phyloP scores from a whole-genome alignment of 108 stramenopile species.

The Stephanodiscus minutulus region DNA sequence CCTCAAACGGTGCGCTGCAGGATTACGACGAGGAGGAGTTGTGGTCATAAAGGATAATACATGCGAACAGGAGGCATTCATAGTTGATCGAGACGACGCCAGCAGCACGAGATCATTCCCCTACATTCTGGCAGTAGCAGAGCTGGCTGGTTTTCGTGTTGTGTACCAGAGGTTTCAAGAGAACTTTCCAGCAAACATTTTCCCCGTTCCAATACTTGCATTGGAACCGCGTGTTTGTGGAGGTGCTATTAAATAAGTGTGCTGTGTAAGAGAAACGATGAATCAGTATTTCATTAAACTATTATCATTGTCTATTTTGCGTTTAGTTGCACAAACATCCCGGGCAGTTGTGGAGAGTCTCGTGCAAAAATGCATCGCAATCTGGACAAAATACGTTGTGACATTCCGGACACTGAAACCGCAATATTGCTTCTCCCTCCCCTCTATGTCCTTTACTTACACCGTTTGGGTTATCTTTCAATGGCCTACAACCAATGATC shows the following conservation, averaged over 20 bases:
- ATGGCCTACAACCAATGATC: conserved; percentile 47
- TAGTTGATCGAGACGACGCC: conserved; percentile 86
- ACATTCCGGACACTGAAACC: conserved; percentile 88
- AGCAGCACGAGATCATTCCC: conserved; percentile 75
- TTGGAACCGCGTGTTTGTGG: conserved; percentile 23
- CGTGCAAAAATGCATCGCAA: conserved; percentile 90
- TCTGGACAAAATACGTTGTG: conserved; percentile 83
- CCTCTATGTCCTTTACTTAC: conserved; percentile 10
- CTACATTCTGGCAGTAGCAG: conserved; percentile 76
- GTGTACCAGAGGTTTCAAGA: conserved; percentile 62
- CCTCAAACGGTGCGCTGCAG: conserved; percentile 63
- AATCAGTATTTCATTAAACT: background rate
- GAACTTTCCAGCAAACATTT: conserved; percentile 87
- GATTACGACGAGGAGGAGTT: conserved; percentile 69
- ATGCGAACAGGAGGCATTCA: conserved; percentile 71
- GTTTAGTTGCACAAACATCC: conserved; percentile 60
- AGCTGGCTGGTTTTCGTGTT: conserved; percentile 72
- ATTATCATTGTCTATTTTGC: background rate
- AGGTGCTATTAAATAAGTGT: background rate
- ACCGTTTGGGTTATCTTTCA: conserved; percentile 9
- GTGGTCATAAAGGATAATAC: conserved; percentile 92
- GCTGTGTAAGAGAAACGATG: background rate
- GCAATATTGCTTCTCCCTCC: conserved; percentile 41
- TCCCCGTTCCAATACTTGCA: conserved; percentile 89
- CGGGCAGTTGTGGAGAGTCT: conserved; percentile 92